phyloP scores from a whole-genome alignment of 257 asterid species.

The Solanum virginianum region DNA sequence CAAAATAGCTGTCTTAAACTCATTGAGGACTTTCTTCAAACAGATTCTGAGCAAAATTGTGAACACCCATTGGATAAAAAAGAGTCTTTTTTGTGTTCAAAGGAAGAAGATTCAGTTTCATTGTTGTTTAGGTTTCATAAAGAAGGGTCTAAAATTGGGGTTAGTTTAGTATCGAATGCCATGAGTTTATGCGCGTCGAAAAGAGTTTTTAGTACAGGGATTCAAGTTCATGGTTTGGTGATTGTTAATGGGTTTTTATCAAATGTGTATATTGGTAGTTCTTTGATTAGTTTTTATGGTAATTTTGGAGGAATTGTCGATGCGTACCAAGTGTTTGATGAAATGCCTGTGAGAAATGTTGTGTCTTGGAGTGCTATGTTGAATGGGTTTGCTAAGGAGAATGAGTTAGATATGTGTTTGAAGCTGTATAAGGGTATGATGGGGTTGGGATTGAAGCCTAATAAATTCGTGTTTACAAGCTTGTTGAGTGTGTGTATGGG shows the following conservation, averaged over 20 bases:
- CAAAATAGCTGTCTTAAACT: conserved; percentile 8
- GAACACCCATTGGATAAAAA: not conserved
- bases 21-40: conserved; percentile 16
- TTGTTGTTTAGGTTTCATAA: conserved; percentile 9
- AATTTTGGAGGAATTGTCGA: not conserved
- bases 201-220: conserved; percentile 10
- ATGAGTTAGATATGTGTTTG: conserved; percentile 9
- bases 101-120: conserved; percentile 1
- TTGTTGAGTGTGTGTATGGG: conserved; percentile 17
- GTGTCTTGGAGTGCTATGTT: conserved; percentile 31
- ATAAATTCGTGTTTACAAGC: conserved; percentile 15
- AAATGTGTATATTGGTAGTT: conserved; percentile 21
- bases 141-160: conserved; percentile 3
- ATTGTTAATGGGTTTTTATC: conserved; percentile 8
- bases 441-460: conserved; percentile 2
- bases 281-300: conserved; percentile 15
- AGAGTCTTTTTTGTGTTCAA: not conserved
- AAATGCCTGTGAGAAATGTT: conserved; percentile 16
- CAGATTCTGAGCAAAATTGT: not conserved
- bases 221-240: conserved; percentile 18
- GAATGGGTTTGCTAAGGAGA: conserved; percentile 16
- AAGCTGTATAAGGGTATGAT: conserved; percentile 14
- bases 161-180: conserved; percentile 13
- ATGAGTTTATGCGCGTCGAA: conserved; percentile 13
- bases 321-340: conserved; percentile 19